Evolutionary conservation across 1,139 yeast genomes (phyloP).

Genomic region (Torulaspora pretoriensis): DNA sequence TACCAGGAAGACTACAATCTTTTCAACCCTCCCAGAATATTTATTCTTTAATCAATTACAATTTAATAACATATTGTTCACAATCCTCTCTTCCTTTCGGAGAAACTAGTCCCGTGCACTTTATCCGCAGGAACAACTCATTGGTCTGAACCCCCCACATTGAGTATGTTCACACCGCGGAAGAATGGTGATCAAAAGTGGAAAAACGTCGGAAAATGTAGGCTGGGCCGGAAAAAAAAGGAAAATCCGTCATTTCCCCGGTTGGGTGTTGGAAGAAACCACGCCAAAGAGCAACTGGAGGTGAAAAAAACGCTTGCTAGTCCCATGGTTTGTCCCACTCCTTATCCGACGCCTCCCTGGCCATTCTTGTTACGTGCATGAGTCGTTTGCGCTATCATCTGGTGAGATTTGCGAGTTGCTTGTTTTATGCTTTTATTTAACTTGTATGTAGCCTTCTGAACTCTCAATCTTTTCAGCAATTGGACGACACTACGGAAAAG

Average conservation of each 20-base stretch:
- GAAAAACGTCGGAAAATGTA: background rate
- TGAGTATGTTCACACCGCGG: background rate
- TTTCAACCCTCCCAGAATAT: background rate
- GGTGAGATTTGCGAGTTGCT: background rate
- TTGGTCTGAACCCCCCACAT: too few relatives aligned
- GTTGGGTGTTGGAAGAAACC: background rate
- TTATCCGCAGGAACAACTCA: constrained; percentile 1
- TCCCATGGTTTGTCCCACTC: background rate
- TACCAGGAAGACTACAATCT: background rate
- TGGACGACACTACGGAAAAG: background rate
- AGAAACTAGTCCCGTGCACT: background rate
- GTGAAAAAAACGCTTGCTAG: constrained; percentile 2
- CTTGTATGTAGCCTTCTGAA: background rate
- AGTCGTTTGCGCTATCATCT: constrained; percentile 5
- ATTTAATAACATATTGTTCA: background rate
- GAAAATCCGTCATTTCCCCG: constrained; percentile 3
- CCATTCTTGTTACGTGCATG: constrained; percentile 2
- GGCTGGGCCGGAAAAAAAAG: constrained; percentile 6
- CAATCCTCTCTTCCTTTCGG: background rate
- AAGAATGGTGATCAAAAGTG: constrained; percentile 1
- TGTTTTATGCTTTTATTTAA: background rate
- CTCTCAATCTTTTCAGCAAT: background rate
- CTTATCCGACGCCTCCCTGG: constrained; percentile 1
- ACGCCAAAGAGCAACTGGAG: constrained; percentile 1
- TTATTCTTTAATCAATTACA: background rate